Conservation (phyloP, 768 basidiomycete species). For the Calocybe cyanea region DNA sequence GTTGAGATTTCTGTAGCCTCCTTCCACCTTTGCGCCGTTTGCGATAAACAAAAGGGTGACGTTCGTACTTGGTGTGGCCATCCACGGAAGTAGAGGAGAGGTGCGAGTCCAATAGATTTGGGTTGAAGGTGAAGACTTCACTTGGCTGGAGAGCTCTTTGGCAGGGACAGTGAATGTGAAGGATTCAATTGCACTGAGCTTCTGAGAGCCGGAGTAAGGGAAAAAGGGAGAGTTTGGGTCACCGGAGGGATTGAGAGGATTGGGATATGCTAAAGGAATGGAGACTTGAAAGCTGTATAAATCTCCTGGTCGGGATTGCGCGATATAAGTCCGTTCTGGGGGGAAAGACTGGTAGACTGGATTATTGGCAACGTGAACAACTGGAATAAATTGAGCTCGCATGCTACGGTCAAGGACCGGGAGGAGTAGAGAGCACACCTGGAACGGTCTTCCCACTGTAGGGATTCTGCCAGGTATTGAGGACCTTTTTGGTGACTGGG, state of each 20-base stretch:
- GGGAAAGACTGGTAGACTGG: conserved; percentile 11
- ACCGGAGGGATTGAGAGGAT: conserved; percentile 10
- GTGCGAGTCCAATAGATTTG: conserved; percentile 16
- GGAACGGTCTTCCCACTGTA: conserved; percentile 8
- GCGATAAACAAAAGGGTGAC: conserved; percentile 11
- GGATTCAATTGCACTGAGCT: conserved; percentile 12
- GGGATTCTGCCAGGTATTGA: conserved; percentile 10
- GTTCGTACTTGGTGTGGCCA: conserved; percentile 11
- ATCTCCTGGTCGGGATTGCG: conserved; percentile 5
- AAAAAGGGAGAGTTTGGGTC: conserved; percentile 9
- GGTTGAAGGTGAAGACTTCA: conserved; percentile 5
- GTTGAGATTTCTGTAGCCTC: conserved; percentile 10
- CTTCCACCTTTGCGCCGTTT: conserved; percentile 12
- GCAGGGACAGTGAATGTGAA: conserved; percentile 13
- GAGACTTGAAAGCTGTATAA: conserved; percentile 5
- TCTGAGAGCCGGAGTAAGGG: conserved; percentile 10
- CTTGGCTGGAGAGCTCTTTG: not conserved
- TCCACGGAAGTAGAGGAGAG: conserved; percentile 14
- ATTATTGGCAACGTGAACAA: conserved; percentile 8
- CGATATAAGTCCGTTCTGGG: not conserved
- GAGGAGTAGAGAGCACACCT: conserved; percentile 4
- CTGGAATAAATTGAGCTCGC: conserved; percentile 2
- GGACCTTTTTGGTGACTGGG: conserved; percentile 8
- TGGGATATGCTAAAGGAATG: conserved; percentile 13
- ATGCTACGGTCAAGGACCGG: no score